Evolutionary conservation across 2,329 filamentous ascomycete genomes (phyloP).

Genomic region (Sphaerostilbella broomeana): DNA sequence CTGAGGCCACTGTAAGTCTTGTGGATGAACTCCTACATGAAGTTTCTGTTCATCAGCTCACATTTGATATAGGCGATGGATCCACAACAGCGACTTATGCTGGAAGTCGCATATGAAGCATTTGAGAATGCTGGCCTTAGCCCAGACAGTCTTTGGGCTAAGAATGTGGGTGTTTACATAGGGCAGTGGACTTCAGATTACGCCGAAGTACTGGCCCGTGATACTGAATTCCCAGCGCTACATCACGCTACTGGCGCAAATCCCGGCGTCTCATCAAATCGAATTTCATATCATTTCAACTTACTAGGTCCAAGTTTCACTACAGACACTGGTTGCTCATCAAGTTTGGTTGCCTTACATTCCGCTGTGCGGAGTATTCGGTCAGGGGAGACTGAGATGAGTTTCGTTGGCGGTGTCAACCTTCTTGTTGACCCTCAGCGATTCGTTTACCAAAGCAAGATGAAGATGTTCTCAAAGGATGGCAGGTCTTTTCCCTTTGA

Average conservation of each 20-base stretch:
- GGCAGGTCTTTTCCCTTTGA: slow-evolving; percentile 28
- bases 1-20: too few species aligned
- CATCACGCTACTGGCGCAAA: slow-evolving; percentile 37
- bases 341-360: slow-evolving; percentile 40
- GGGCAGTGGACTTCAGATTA: slow-evolving; percentile 26
- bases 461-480: slow-evolving; percentile 15
- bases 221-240: slow-evolving; percentile 23
- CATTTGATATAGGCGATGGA: slow-evolving; percentile 14
- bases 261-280: slow-evolving; percentile 35
- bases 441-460: slow-evolving; percentile 5
- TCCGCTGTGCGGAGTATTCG: slow-evolving; percentile 25
- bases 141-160: slow-evolving; percentile 17
- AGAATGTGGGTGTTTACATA: slow-evolving; percentile 35
- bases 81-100: slow-evolving; percentile 17
- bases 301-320: slow-evolving; percentile 40
- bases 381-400: slow-evolving; percentile 25
- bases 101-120: slow-evolving; percentile 37
- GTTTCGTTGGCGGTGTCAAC: slow-evolving; percentile 36
- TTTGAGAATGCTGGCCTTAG: slow-evolving; percentile 30
- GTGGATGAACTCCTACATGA: too few species aligned
- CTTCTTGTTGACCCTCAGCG: slow-evolving; percentile 30
- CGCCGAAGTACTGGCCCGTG: slow-evolving; percentile 23
- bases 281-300: slow-evolving; percentile 42
- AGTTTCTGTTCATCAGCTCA: too few species aligned
- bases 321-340: slow-evolving; percentile 46